phyloP scores from a whole-genome alignment of 495 filamentous ascomycete genomes.

The Penicillium coprophilum region DNA sequence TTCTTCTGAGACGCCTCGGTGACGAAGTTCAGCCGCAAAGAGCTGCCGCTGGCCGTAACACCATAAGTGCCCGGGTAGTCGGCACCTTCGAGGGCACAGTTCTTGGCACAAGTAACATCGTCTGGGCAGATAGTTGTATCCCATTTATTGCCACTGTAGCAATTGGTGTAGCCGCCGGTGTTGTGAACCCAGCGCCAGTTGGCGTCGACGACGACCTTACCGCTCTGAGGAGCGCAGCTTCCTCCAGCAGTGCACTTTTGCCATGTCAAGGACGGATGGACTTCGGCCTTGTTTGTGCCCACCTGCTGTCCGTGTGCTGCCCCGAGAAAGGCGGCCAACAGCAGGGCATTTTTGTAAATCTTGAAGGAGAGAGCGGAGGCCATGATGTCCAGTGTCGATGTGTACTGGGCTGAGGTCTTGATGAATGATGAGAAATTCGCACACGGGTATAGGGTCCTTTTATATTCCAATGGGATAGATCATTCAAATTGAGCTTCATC shows the following conservation, averaged over 20 bases:
- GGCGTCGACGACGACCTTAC: slow-evolving; percentile 61
- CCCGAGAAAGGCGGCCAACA: slow-evolving; percentile 11
- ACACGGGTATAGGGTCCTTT: background rate
- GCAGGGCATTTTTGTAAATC: slow-evolving; percentile 22
- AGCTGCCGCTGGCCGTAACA: slow-evolving; percentile 48
- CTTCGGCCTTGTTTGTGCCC: slow-evolving; percentile 15
- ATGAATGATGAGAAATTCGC: background rate
- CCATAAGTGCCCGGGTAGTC: slow-evolving; percentile 57
- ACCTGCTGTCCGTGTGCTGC: slow-evolving; percentile 11
- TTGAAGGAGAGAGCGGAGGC: slow-evolving; percentile 24
- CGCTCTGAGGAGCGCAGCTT: slow-evolving; percentile 52
- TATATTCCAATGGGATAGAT: slow-evolving; percentile 3
- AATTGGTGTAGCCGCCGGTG: slow-evolving; percentile 55
- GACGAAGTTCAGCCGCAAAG: slow-evolving; percentile 55
- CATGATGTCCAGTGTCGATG: slow-evolving; percentile 12
- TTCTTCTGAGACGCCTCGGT: slow-evolving; percentile 39
- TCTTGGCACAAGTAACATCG: slow-evolving; percentile 51
- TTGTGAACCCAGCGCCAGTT: slow-evolving; percentile 65
- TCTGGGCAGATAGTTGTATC: slow-evolving; percentile 53
- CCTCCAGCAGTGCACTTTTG: slow-evolving; percentile 52
- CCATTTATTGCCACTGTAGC: slow-evolving; percentile 64
- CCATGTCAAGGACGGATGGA: slow-evolving; percentile 47
- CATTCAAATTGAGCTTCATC: background rate
- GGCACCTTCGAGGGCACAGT: slow-evolving; percentile 61
- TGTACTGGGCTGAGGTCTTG: slow-evolving; percentile 1